Evolutionary conservation across 495 filamentous ascomycete genomes (phyloP), one percentile per base, ranked within the genome.

Genomic region (Choiromyces venosus): DNA sequence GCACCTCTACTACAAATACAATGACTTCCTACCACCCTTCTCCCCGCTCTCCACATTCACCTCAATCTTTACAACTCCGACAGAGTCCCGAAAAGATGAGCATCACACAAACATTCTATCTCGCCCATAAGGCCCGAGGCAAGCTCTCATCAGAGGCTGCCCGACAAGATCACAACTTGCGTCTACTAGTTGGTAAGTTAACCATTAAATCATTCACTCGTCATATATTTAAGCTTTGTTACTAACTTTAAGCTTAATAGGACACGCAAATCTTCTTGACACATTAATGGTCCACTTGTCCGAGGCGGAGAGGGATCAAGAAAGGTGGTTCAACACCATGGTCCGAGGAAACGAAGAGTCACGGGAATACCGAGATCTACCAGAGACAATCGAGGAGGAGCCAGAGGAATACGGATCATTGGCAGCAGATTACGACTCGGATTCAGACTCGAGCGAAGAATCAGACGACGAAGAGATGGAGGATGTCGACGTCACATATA

Each of bases 231-330:
- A 35, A 66, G 35, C 37, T 46, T 64, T 21, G 42, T 79, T 73
- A 16, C 77, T 79, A 71, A 79, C 40, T 68, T 25, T 70, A 29
- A 64, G 42, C 38, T 29, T 67, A 38, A 67, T 46, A 80, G 88
- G 96, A 72, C 95, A 99, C 84, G 95, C 95, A 87, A 99, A 99
- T 87, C 90, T 99, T 19, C 92, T 99, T 78, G 95, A 99, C 85
- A 89, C 89, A 18, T 86, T 99, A 77, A 98, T 97, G 95, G 86
- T 97, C 74, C 93, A 97, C 82, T 92, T 99, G 25, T 89, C 91
- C 83, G 91, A 96, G 56, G 95, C 96, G 80, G 96, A 99, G 86
- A 88, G 89, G 74, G 93, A 98, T 82, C 95, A 98, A 83, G 95
- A 98, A 84, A 90, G 87, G 70, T 98, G 96, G 96, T 98, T 97